phyloP scores from a whole-genome alignment of 2,329 filamentous ascomycete genomes.

The Berkeleyomyces basicola region DNA sequence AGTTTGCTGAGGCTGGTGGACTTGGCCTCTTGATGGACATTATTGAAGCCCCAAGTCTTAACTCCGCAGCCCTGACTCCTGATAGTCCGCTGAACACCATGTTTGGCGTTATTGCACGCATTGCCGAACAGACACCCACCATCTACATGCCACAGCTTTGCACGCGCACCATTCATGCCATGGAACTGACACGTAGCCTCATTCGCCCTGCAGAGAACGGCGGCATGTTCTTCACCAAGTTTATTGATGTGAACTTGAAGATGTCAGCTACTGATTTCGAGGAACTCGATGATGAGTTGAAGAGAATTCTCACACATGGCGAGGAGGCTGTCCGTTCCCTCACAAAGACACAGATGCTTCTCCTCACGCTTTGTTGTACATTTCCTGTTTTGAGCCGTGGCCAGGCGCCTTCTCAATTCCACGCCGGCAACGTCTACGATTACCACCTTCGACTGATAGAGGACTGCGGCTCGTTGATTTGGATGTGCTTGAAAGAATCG shows the following conservation, averaged over 20 bases:
- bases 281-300: conserved; percentile 22
- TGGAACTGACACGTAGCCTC: conserved; percentile 53
- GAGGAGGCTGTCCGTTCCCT: conserved; percentile 66
- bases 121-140: conserved; percentile 67
- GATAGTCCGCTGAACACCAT: conserved; percentile 12
- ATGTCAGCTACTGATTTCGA: conserved; percentile 21
- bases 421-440: conserved; percentile 67
- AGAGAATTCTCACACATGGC: conserved; percentile 40
- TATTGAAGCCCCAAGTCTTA: conserved; percentile 63
- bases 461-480: conserved; percentile 60
- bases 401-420: conserved; percentile 29
- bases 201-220: conserved; percentile 31
- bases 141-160: conserved; percentile 69
- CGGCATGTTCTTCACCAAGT: conserved; percentile 55
- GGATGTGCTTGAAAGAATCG: conserved; percentile 72
- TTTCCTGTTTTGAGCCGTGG: conserved; percentile 5
- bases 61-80: conserved; percentile 42
- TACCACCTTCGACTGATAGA: conserved; percentile 61
- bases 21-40: conserved; percentile 74
- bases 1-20: conserved; percentile 64
- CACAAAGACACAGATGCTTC: conserved; percentile 57
- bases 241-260: conserved; percentile 33
- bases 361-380: conserved; percentile 20
- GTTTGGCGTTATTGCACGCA: conserved; percentile 7
- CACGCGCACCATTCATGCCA: conserved; percentile 51